Evolutionary conservation across 345 rosid genomes (phyloP).

Genomic region (Gossypium mustelinum): DNA sequence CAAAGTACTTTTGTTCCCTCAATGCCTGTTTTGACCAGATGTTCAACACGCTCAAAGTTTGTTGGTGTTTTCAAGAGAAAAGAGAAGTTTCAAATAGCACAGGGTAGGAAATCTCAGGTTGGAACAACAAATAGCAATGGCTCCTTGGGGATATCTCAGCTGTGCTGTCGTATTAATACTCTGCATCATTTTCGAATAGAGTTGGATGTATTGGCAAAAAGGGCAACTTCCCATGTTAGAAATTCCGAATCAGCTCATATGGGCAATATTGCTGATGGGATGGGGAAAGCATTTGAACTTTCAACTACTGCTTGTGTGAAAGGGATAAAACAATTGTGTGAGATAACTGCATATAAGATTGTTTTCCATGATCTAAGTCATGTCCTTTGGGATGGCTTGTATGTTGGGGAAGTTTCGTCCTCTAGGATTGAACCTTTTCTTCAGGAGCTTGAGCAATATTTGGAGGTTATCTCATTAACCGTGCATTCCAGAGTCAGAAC

Average conservation of each 20-base stretch:
- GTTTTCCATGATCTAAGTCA: constrained; percentile 76
- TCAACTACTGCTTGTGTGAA: constrained; percentile 63
- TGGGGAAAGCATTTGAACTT: constrained; percentile 59
- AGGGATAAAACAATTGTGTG: constrained; percentile 76
- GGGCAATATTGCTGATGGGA: constrained; percentile 40
- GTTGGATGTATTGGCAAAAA: constrained; percentile 57
- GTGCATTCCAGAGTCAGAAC: constrained; percentile 89
- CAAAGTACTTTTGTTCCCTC: constrained; percentile 63
- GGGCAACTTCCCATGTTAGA: constrained; percentile 49
- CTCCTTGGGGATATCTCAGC: constrained; percentile 58
- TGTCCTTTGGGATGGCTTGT: constrained; percentile 79
- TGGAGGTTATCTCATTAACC: constrained; percentile 60
- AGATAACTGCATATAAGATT: constrained; percentile 72
- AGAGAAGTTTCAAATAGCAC: constrained; percentile 49
- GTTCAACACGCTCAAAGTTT: constrained; percentile 64
- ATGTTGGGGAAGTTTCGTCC: constrained; percentile 65
- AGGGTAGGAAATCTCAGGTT: constrained; percentile 56
- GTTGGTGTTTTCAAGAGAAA: constrained; percentile 65
- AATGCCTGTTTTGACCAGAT: constrained; percentile 80
- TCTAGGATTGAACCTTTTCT: constrained; percentile 81
- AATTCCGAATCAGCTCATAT: constrained; percentile 51
- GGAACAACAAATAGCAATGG: constrained; percentile 42
- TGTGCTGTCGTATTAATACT: constrained; percentile 77
- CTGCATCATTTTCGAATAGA: constrained; percentile 63
- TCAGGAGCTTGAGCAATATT: constrained; percentile 70